Percentiles rank a stretch among this genome's conserved stretches.
phyloP scores from a whole-genome alignment of 1,139 yeast species.

The Saccharomyces hybrid region DNA sequence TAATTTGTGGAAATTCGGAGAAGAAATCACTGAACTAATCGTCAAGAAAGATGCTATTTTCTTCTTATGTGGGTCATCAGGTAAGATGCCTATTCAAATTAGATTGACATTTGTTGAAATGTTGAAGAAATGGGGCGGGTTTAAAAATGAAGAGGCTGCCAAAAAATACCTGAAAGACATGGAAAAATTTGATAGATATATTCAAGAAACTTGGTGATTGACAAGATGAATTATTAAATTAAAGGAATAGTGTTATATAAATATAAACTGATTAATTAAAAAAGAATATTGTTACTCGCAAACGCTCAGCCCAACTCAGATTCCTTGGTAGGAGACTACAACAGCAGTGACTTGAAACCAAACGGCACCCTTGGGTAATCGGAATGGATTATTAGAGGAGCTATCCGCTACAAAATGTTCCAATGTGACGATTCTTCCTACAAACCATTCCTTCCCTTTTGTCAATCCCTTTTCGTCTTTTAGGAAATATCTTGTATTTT shows the following conservation, averaged over 20 bases:
- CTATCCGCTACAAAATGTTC: constrained; percentile 18
- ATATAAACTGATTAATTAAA: neutral
- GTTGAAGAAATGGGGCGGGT: constrained; percentile 37
- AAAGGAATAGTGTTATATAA: neutral
- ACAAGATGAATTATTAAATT: neutral
- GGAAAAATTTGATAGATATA: constrained; percentile 62
- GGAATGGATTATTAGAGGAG: constrained; percentile 18
- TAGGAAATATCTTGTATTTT: constrained; percentile 24
- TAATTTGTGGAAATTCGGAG: constrained; percentile 44
- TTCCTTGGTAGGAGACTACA: constrained; percentile 8
- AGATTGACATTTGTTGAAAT: constrained; percentile 64
- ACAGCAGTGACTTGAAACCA: constrained; percentile 30
- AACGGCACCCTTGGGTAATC: constrained; percentile 19
- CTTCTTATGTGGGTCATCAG: constrained; percentile 87
- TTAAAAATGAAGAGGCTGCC: constrained; percentile 40
- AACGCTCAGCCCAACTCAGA: neutral
- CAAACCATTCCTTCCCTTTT: constrained; percentile 28
- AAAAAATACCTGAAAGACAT: constrained; percentile 44
- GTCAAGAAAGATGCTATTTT: constrained; percentile 48
- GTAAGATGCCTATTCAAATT: constrained; percentile 90
- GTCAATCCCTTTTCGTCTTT: constrained; percentile 16
- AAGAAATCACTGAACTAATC: constrained; percentile 44
- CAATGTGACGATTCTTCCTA: constrained; percentile 23
- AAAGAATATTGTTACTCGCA: too few relatives aligned
- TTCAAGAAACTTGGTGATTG: constrained; percentile 87